Percentiles rank a stretch among this genome's conserved stretches.
Evolutionary conservation across 2,329 filamentous ascomycete species (phyloP).

Genomic region (Balansia obtecta): DNA sequence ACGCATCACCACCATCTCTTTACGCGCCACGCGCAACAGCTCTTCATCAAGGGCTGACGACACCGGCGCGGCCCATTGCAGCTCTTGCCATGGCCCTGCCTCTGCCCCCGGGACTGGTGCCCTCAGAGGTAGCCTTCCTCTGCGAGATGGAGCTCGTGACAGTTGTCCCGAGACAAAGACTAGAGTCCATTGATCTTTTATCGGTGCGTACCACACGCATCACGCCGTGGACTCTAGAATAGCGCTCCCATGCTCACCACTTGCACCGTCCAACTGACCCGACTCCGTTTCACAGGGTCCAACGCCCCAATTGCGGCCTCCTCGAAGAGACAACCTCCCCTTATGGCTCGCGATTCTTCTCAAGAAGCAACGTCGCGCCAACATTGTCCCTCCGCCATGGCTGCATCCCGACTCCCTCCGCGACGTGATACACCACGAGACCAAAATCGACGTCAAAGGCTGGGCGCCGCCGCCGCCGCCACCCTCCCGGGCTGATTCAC

Average conservation of each 20-base stretch:
- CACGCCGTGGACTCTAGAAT: not conserved
- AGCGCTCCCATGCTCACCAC: not conserved
- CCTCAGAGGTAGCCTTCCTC: conserved; percentile 82
- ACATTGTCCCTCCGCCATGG: conserved; percentile 87
- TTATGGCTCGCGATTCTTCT: conserved; percentile 93
- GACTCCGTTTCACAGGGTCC: conserved; percentile 46
- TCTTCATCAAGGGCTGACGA: not conserved
- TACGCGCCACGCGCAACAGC: not conserved
- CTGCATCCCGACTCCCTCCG: conserved; percentile 64
- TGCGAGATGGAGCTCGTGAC: conserved; percentile 98
- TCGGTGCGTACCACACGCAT: conserved; percentile 47
- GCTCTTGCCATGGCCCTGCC: conserved; percentile 33
- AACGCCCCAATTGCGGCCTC: conserved; percentile 65
- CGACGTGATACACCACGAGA: conserved; percentile 71
- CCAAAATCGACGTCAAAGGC: conserved; percentile 51
- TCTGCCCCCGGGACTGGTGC: conserved; percentile 49
- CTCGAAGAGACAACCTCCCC: conserved; percentile 65
- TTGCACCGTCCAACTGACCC: not conserved
- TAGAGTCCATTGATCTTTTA: conserved; percentile 76
- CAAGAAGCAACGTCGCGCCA: conserved; percentile 86
- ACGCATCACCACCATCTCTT: not conserved
- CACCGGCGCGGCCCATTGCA: not conserved
- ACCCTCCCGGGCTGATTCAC: conserved; percentile 37
- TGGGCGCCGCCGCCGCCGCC: conserved; percentile 70
- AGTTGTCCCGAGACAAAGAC: conserved; percentile 77